These are phyloP conservation scores for Sporothrix curviconia DNA, from an alignment of 2,329 filamentous ascomycete genomes.

Conservation along the genomic window DNA sequence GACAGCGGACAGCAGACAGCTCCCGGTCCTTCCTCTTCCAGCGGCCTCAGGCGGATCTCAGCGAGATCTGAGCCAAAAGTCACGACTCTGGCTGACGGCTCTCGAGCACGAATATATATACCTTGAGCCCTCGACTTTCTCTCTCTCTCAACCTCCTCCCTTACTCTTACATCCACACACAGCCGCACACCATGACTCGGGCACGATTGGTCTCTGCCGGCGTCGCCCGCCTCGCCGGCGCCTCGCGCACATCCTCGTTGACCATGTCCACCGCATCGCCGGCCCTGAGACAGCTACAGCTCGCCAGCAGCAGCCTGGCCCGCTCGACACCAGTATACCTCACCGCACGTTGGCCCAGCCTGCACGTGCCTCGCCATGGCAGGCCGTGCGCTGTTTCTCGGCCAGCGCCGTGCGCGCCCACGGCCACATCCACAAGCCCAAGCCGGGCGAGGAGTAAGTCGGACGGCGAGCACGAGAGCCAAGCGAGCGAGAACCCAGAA, in stretches of 20 bases:
- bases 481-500: no score
- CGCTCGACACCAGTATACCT: neutral
- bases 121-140: neutral
- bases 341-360: no score
- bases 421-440: constrained; percentile 75
- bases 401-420: constrained; percentile 56
- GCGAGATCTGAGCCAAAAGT: neutral
- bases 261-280: no score
- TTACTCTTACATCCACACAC: neutral
- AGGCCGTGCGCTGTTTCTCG: constrained; percentile 46
- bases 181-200: neutral
- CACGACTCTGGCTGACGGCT: neutral
- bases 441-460: constrained; percentile 81
- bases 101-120: neutral
- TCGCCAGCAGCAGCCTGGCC: neutral
- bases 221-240: neutral
- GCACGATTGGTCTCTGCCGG: neutral
- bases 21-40: neutral
- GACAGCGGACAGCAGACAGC: no score
- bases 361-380: no score
- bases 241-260: neutral
- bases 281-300: neutral
- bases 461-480: no score
- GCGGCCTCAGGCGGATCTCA: neutral
- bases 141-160: neutral